Evolutionary conservation across 2,329 filamentous ascomycete species (phyloP), one percentile per base, ranked within the genome.

Genomic region (Metarhizium sp.): DNA sequence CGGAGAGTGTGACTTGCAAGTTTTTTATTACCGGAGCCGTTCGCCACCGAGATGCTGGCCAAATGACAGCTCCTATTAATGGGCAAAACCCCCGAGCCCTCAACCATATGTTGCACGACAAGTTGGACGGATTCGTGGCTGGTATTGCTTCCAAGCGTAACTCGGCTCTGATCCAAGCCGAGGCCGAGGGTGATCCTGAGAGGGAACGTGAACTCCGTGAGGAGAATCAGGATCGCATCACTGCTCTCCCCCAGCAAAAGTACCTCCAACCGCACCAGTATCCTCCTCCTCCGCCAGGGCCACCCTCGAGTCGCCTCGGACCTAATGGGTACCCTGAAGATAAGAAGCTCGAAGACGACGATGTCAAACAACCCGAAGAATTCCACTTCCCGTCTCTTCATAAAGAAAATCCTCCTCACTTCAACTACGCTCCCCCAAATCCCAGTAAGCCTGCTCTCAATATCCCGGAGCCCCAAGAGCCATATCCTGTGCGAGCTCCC

Each of bases 1-100:
- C 89, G 0, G 90, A 94, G 66, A 87, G 88, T 34, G 88, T 96
- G 8, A 89, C 88, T 29, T 96, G 92, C 75, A 92, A 95, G 68
- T 96, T 96, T 76, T 96, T 90, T 71, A 88, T 96, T 61, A 97
- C 92, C 0, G 84, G 87, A 1, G 81, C 90, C 7, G 70, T 72
- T 16, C 64, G 70, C 7, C 61, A 69, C 38, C 66, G 70, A 25
- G 59, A 66, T 50, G 64, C 63, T 6, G 61, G 67, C 46, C 68
- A 67, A 45, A 75, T 72, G 68, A 76, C 73, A 66, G 82, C 71
- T 56, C 76, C 82, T 53, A 61, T 67, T 38, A 64, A 64, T 42
- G 62, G 54, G 2, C 55, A 59, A 4, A 63, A 62, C 30, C 58
- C 67, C 13, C 71, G 86, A 64, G 86, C 86, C 3, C 77, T 92